phyloP scores from a whole-genome alignment of 768 basidiomycete species.

The Termitomyces bulborhizus region DNA sequence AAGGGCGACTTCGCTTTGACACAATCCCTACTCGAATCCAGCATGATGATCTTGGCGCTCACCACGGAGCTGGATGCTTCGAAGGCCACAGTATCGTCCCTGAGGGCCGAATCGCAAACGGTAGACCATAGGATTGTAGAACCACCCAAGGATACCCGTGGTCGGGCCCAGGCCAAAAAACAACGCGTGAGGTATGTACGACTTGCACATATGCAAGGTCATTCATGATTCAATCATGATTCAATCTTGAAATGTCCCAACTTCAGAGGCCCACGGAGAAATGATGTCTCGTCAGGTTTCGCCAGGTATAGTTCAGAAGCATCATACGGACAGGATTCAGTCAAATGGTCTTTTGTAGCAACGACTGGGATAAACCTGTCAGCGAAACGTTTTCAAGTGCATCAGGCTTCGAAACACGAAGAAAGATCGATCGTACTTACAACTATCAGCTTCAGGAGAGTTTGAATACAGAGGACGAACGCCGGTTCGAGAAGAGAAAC shows the following conservation, averaged over 20 bases:
- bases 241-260: no score
- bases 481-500: background rate
- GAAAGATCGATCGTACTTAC: background rate
- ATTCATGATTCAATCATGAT: background rate
- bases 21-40: slow-evolving; percentile 41
- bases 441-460: background rate
- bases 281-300: background rate
- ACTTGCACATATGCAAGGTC: background rate
- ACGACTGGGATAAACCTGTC: background rate
- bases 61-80: slow-evolving; percentile 34
- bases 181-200: slow-evolving; percentile 1
- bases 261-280: background rate
- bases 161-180: background rate
- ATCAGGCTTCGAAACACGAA: background rate
- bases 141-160: background rate
- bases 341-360: background rate
- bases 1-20: slow-evolving; percentile 17
- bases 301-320: background rate
- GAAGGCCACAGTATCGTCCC: slow-evolving; percentile 14
- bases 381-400: background rate
- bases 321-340: background rate
- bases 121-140: background rate
- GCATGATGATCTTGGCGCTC: slow-evolving; percentile 38
- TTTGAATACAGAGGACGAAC: background rate
- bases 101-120: slow-evolving; percentile 4